A percentile compares a stretch with the other conserved stretches of the same genome.
Evolutionary conservation across 2,329 filamentous ascomycete genomes (phyloP).

Genomic region (Alternaria panax): DNA sequence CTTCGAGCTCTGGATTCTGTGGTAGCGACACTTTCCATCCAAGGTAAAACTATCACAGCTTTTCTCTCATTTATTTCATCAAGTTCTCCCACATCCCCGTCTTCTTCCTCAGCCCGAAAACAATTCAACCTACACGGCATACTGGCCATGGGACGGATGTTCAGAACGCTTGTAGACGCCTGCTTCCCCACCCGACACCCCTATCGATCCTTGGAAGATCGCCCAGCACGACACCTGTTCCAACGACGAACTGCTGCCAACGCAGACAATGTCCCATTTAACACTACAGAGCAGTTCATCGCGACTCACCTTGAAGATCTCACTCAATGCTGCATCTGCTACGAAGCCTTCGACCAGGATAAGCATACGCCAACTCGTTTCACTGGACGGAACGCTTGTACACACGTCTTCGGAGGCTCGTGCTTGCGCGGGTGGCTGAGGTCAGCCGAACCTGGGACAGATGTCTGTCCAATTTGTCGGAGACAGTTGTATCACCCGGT

Average conservation of each 20-base stretch:
- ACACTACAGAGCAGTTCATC: neutral
- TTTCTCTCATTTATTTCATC: neutral
- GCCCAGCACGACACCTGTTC: neutral
- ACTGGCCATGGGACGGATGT: neutral
- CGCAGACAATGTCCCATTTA: neutral
- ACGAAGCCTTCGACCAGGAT: neutral
- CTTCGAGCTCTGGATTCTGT: neutral
- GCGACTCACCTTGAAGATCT: neutral
- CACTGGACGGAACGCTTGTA: neutral
- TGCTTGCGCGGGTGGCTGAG: neutral
- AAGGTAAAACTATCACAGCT: neutral
- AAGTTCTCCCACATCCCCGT: neutral
- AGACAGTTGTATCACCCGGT: neutral
- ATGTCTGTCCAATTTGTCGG: neutral
- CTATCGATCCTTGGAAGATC: neutral
- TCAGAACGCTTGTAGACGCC: neutral
- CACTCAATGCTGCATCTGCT: neutral
- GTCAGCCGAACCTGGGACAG: no score
- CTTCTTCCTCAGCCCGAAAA: neutral
- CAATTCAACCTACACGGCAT: neutral
- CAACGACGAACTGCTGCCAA: neutral
- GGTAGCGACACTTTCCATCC: neutral
- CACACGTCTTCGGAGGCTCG: neutral
- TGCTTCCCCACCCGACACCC: no score
- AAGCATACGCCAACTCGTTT: neutral